These are phyloP conservation scores for Zymoseptoria brevis DNA, from an alignment of 2,329 filamentous ascomycete species.

Conservation along the genomic window DNA sequence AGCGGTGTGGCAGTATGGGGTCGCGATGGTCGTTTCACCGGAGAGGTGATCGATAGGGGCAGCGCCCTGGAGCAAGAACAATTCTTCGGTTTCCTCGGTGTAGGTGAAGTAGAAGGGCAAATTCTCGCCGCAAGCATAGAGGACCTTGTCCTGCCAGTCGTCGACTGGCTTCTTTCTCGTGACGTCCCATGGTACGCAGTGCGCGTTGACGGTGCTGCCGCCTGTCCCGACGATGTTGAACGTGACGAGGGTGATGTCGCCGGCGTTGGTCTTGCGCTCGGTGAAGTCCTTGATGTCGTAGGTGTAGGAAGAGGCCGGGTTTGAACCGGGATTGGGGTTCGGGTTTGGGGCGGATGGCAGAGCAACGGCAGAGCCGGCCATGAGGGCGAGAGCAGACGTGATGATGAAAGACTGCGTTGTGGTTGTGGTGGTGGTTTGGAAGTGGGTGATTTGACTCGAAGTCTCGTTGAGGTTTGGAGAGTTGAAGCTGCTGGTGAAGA, in stretches of 20 bases:
- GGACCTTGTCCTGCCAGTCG: slow-evolving; percentile 1
- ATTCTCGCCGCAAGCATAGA: slow-evolving; percentile 10
- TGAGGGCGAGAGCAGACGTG: slow-evolving; percentile 7
- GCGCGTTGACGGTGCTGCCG: slow-evolving; percentile 5
- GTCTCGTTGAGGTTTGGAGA: too few species aligned
- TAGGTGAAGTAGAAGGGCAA: slow-evolving; percentile 6
- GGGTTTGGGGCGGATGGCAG: not conserved
- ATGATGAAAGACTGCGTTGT: slow-evolving; percentile 12
- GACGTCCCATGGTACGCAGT: slow-evolving; percentile 6
- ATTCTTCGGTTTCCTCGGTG: slow-evolving; percentile 1
- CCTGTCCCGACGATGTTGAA: slow-evolving; percentile 12
- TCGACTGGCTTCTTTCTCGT: not conserved
- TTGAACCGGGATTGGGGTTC: too few species aligned
- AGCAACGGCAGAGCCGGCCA: slow-evolving; percentile 6
- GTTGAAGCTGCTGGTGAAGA: too few species aligned
- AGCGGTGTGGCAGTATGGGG: slow-evolving; percentile 4
- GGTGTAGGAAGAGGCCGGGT: not conserved
- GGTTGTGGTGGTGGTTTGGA: not conserved
- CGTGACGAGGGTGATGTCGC: slow-evolving; percentile 5
- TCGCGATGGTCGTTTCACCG: too few species aligned
- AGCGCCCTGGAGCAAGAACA: slow-evolving; percentile 8
- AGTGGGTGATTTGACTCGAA: too few species aligned
- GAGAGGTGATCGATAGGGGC: not conserved
- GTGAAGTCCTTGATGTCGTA: slow-evolving; percentile 12
- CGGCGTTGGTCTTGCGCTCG: slow-evolving; percentile 6